Percentiles rank a stretch among this genome's conserved stretches.
These are phyloP conservation scores for Bassia scoparia DNA, from an alignment of 148 eudicot genomes.

Conservation along the genomic window DNA sequence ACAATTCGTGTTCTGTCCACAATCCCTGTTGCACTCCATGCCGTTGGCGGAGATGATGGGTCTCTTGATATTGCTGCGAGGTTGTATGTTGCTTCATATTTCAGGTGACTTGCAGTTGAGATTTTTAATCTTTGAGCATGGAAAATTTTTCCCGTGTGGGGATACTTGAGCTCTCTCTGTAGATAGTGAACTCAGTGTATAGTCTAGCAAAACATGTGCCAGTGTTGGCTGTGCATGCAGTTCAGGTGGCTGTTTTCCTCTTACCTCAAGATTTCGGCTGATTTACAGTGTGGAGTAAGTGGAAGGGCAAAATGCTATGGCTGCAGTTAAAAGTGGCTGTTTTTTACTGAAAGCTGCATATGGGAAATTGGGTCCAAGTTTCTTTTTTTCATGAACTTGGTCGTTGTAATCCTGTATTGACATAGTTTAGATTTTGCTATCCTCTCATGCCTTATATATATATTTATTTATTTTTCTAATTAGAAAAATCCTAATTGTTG, in stretches of 20 bases:
- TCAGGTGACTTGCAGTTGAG: conserved; percentile 29
- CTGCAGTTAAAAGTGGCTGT: conserved; percentile 15
- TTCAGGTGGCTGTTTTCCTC: background rate
- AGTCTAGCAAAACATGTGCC: conserved; percentile 14
- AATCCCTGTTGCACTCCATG: conserved; percentile 77
- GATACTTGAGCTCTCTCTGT: conserved; percentile 11
- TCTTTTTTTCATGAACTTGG: background rate
- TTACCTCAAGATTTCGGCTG: background rate
- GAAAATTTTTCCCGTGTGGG: background rate
- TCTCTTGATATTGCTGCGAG: conserved; percentile 81
- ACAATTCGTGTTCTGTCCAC: conserved; percentile 58
- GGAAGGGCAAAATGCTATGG: conserved; percentile 16
- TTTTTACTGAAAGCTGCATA: conserved; percentile 24
- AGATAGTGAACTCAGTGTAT: conserved; percentile 18
- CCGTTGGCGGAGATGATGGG: conserved; percentile 84
- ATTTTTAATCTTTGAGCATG: background rate
- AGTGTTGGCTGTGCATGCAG: background rate
- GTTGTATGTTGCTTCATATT: conserved; percentile 66
- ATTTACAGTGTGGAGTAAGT: background rate
- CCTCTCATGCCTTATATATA: conserved; percentile 4
- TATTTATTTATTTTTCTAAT: background rate
- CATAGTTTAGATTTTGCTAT: conserved; percentile 18
- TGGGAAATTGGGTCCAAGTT: background rate
- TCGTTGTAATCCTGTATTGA: conserved; percentile 8
- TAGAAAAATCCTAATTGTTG: conserved; percentile 8